Evolutionary conservation across 306 rosid species (phyloP).

Genomic region (Dicorynia guianensis): DNA sequence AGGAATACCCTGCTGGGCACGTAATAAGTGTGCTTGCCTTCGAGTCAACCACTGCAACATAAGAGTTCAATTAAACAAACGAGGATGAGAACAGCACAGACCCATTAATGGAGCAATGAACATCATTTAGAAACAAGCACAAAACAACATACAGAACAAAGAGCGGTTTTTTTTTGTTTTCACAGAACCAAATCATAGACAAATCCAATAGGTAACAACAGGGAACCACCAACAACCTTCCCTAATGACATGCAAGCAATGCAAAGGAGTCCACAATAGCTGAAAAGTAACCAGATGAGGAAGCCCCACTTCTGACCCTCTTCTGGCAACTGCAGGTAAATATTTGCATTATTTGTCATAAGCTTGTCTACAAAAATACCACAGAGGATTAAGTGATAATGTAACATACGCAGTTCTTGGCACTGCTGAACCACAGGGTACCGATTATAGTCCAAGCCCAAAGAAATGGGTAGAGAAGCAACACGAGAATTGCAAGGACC

Average conservation of each 20-base stretch:
- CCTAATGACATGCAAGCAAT: conserved; percentile 71
- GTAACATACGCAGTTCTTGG: conserved; percentile 70
- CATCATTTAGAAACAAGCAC: background rate
- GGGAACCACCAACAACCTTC: conserved; percentile 66
- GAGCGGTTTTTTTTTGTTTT: background rate
- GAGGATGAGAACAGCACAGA: conserved; percentile 29
- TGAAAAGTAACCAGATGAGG: conserved; percentile 85
- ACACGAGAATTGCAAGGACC: conserved; percentile 67
- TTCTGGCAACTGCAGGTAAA: conserved; percentile 69
- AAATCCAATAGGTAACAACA: conserved; percentile 12
- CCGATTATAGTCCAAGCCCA: conserved; percentile 91
- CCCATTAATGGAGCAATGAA: background rate
- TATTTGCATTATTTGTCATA: conserved; percentile 37
- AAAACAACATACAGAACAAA: conserved; percentile 3
- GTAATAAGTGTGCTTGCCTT: conserved; percentile 73
- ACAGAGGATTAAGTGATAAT: background rate
- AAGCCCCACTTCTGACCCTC: conserved; percentile 90
- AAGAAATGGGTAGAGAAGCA: conserved; percentile 82
- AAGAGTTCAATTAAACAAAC: conserved; percentile 15
- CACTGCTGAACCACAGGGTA: conserved; percentile 69
- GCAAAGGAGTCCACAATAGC: conserved; percentile 79
- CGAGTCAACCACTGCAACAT: conserved; percentile 78
- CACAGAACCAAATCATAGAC: conserved; percentile 12
- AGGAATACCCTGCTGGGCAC: conserved; percentile 86
- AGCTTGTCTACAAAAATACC: conserved; percentile 24